Percentiles rank a stretch among this genome's conserved stretches.
These are phyloP conservation scores for Gossypium stocksii DNA, from an alignment of 345 rosid genomes.

Conservation along the genomic window DNA sequence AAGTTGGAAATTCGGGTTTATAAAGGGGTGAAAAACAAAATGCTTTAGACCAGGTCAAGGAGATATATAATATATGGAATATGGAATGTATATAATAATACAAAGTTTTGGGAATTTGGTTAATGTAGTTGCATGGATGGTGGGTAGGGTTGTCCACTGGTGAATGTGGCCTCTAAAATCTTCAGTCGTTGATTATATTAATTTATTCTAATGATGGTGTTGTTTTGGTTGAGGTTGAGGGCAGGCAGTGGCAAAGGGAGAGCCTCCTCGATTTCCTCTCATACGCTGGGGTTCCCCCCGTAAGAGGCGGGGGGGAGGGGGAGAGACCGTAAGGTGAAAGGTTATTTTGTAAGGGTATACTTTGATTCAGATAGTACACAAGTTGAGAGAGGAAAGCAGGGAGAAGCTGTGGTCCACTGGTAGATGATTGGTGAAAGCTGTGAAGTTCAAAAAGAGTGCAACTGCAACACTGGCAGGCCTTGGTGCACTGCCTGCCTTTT, in stretches of 20 bases:
- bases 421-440: constrained; percentile 2
- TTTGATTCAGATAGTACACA: background rate
- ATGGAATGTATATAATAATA: background rate
- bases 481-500: background rate
- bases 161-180: background rate
- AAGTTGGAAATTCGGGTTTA: background rate
- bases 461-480: background rate
- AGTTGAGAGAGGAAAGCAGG: no score
- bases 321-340: background rate
- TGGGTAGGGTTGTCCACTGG: background rate
- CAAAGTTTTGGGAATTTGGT: background rate
- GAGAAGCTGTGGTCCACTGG: background rate
- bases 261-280: background rate
- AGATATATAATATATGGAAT: background rate
- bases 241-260: background rate
- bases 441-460: background rate
- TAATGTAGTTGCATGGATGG: background rate
- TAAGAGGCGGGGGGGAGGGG: background rate
- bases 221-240: background rate
- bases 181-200: background rate
- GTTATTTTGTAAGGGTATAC: background rate
- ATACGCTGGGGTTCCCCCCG: background rate
- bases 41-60: no score
- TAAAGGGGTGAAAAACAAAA: background rate
- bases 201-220: background rate